phyloP scores from a whole-genome alignment of 371 early-diverging fungal genomes.

The Basidiobolus heterosporus region DNA sequence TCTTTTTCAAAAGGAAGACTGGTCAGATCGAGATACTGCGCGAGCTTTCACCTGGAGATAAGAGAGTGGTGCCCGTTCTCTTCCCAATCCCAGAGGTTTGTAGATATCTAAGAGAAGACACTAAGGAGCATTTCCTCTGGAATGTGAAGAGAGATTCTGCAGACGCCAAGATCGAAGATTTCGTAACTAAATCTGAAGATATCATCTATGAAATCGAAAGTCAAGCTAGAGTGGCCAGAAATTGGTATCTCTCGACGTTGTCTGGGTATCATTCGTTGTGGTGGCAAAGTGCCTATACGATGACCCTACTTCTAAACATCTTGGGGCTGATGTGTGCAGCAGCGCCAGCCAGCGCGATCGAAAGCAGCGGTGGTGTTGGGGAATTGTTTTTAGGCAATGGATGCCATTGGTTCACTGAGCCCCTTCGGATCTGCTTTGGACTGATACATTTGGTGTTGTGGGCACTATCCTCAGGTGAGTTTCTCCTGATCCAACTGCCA shows the following conservation, averaged over 20 bases:
- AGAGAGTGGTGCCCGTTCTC: slow-evolving; percentile 21
- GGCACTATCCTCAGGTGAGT: slow-evolving; percentile 22
- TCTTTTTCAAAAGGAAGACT: slow-evolving; percentile 23
- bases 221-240: slow-evolving; percentile 26
- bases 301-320: slow-evolving; percentile 22
- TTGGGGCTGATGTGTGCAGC: slow-evolving; percentile 14
- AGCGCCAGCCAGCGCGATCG: slow-evolving; percentile 1
- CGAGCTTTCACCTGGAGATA: slow-evolving; percentile 20
- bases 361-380: too few species aligned
- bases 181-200: slow-evolving; percentile 26
- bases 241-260: slow-evolving; percentile 13
- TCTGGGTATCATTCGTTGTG: slow-evolving; percentile 23
- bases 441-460: slow-evolving; percentile 18
- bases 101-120: slow-evolving; percentile 22
- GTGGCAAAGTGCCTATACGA: slow-evolving; percentile 27
- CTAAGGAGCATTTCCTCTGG: slow-evolving; percentile 31
- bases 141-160: slow-evolving; percentile 27
- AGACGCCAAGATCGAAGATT: slow-evolving; percentile 30
- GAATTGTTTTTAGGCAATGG: background rate
- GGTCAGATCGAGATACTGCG: slow-evolving; percentile 34
- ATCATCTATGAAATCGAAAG: slow-evolving; percentile 33
- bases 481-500: slow-evolving; percentile 29
- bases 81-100: slow-evolving; percentile 38
- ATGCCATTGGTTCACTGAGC: background rate
- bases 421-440: slow-evolving; percentile 11